Evolutionary conservation across 352 stramenopile genomes (phyloP).

Genomic region (Phytopythium mirpurense): DNA sequence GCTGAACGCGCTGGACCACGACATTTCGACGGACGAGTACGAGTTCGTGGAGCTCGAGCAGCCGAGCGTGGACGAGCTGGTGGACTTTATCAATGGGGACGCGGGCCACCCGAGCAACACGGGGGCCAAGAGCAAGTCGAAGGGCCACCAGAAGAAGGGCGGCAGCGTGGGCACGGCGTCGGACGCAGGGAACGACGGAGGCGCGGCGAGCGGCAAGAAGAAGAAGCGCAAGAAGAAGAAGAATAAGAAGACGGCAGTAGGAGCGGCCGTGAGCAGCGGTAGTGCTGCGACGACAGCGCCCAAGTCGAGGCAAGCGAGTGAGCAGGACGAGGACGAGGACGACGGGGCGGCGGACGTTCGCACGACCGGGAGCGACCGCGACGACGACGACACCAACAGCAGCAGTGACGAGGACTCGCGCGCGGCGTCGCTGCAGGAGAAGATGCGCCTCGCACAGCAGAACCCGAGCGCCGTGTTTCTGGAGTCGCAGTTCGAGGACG

Average conservation of each 20-base stretch:
- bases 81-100: conserved; percentile 79
- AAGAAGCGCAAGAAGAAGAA: conserved; percentile 79
- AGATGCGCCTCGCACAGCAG: conserved; percentile 55
- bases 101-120: conserved; percentile 8
- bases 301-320: conserved; percentile 13
- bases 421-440: conserved; percentile 39
- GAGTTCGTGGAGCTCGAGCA: conserved; percentile 80
- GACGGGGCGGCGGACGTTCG: background rate
- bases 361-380: background rate
- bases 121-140: conserved; percentile 12
- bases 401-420: conserved; percentile 5
- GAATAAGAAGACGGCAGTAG: conserved; percentile 52
- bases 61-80: conserved; percentile 73
- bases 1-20: conserved; percentile 73
- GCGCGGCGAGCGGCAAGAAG: conserved; percentile 19
- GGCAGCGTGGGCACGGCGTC: conserved; percentile 10
- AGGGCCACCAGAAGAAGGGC: conserved; percentile 21
- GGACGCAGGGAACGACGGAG: conserved; percentile 20
- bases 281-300: conserved; percentile 9
- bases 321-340: conserved; percentile 9
- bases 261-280: background rate
- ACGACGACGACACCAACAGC: conserved; percentile 9
- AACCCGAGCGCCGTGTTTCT: conserved; percentile 78
- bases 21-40: conserved; percentile 73
- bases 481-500: conserved; percentile 79